Base-by-base conservation (phyloP, 2,329 filamentous ascomycete species). In the Hymenoscyphus scutula region DNA sequence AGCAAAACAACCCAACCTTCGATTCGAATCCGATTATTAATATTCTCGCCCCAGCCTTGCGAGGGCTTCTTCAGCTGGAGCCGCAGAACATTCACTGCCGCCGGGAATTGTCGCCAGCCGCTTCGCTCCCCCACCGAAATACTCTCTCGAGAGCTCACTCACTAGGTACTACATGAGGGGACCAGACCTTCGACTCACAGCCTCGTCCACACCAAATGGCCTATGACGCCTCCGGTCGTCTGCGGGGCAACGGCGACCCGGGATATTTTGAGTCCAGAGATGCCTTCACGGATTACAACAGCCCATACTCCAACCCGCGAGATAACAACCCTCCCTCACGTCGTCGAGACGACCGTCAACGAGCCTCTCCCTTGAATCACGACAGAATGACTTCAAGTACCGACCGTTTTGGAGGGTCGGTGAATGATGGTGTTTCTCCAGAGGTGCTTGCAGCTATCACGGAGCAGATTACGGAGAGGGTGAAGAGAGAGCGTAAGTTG, bases 361-460 rank as follows among this genome's bases (percentile, higher is more conserved):
- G 63, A 56, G 58, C 63, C 34, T 67, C 68, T 56, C 64, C 68
- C n/a, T 23, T 59, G 8, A 17, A 60, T 27, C 51, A 62, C 58
- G 64, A 68, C 32, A 70, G 62, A 45, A 68, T 70, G 64, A 41
- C 64, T 34, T 58, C 69, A 51, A 63, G 62, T 30, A 48, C 64
- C 27, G 65, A 66, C 32, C 65, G 61, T 19, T 27, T 56, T 34
- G 65, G 68, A 11, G 53, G 66, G 23, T 23, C 63, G 29, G 58
- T 41, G 19, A 59, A 62, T 8, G 41, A 41, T 23, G 77, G 77
- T 45, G 75, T 89, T 13, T 82, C 86, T 58, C 85, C 85, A 1
- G 82, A 85, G 7, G 76, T 89, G 25, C 80, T 89, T 58, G 81
- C 83, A 56, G 82, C 85, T 25, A 30, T 64, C 7, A 86, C 83